Conservation (phyloP, 2,329 filamentous ascomycete genomes). For the Neopestalotiopsis sp. region DNA sequence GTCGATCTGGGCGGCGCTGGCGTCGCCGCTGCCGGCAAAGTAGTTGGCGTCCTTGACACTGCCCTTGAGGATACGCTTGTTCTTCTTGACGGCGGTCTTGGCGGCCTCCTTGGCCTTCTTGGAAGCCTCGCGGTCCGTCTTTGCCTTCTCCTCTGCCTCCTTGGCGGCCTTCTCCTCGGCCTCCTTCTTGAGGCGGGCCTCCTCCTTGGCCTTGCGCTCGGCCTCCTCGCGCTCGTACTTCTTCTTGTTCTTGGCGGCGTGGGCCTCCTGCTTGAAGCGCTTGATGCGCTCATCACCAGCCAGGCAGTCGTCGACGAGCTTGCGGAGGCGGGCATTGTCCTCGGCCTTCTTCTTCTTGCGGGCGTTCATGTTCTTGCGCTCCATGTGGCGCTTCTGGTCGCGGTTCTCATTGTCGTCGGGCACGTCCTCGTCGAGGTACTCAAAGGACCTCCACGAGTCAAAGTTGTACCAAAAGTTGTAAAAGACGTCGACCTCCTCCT, state of each 20-base stretch:
- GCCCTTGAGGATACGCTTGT: constrained; percentile 94
- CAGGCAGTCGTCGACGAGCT: constrained; percentile 85
- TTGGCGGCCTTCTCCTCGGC: constrained; percentile 80
- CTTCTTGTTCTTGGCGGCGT: constrained; percentile 96
- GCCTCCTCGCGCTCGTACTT: constrained; percentile 87
- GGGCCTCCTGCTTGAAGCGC: constrained; percentile 91
- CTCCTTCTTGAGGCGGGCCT: constrained; percentile 81
- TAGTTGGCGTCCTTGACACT: constrained; percentile 98
- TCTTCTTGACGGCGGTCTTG: constrained; percentile 99
- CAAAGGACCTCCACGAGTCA: constrained; percentile 96
- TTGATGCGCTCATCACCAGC: constrained; percentile 94
- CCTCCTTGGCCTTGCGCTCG: constrained; percentile 84
- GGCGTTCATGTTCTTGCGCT: constrained; percentile 97
- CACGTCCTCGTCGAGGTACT: constrained; percentile 98
- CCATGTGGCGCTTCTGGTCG: constrained; percentile 97
- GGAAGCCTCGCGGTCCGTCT: constrained; percentile 77
- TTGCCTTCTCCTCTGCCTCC: constrained; percentile 86
- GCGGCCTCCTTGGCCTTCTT: constrained; percentile 99
- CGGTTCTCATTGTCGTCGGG: constrained; percentile 99
- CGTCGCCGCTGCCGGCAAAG: constrained; percentile 73
- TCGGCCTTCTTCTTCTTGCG: constrained; percentile 99
- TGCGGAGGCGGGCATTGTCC: constrained; percentile 88
- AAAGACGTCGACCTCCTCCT: constrained; percentile 91
- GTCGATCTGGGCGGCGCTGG: constrained; percentile 80
- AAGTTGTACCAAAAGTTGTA: constrained; percentile 99